Percentiles rank a stretch among this genome's conserved stretches.
phyloP scores from a whole-genome alignment of 805 yeast genomes.

The Teunomyces atbi region DNA sequence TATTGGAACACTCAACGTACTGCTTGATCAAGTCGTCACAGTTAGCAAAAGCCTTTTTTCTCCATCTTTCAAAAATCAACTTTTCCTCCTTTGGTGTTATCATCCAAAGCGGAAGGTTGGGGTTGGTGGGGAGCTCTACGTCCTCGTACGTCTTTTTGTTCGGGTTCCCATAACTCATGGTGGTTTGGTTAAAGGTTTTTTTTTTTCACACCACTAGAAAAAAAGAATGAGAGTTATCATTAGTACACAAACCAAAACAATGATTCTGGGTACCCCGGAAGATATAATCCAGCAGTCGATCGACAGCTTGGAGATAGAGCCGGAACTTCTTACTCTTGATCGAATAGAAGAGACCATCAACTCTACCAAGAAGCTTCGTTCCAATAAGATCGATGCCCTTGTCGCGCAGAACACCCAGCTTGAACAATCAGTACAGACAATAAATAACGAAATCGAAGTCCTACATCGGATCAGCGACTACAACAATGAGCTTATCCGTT shows the following conservation, averaged over 20 bases:
- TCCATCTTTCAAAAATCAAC: conserved; percentile 68
- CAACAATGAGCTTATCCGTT: conserved; percentile 14
- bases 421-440: conserved; percentile 7
- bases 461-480: conserved; percentile 22
- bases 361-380: conserved; percentile 27
- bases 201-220: neutral
- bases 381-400: conserved; percentile 17
- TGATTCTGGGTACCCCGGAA: conserved; percentile 34
- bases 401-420: conserved; percentile 8
- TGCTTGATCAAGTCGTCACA: conserved; percentile 71
- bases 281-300: conserved; percentile 40
- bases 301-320: conserved; percentile 51
- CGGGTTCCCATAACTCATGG: conserved; percentile 23
- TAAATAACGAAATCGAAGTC: conserved; percentile 14
- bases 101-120: conserved; percentile 69
- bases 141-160: conserved; percentile 36
- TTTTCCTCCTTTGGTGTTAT: conserved; percentile 75
- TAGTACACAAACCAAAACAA: conserved; percentile 7
- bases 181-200: neutral
- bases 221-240: neutral
- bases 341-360: conserved; percentile 40
- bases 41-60: conserved; percentile 57
- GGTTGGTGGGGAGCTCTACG: conserved; percentile 39
- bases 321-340: conserved; percentile 47
- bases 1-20: conserved; percentile 65